Base-by-base conservation (phyloP, 1,284 basidiomycete genomes). In the Sparassis latifolia region DNA sequence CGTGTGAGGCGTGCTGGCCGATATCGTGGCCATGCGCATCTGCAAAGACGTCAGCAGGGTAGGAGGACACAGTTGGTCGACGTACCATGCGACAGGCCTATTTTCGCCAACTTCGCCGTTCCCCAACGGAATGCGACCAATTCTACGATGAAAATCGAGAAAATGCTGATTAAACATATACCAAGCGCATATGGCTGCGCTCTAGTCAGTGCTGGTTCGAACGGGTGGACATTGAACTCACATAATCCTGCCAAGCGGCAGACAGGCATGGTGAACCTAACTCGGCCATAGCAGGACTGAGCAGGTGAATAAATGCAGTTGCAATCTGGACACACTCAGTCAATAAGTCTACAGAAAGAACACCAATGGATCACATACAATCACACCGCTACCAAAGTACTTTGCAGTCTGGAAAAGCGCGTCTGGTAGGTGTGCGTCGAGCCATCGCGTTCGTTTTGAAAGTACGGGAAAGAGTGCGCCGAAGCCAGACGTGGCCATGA, bases 341-440 rank as follows among this genome's bases (percentile, higher is more conserved):
- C 20, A 20, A 20, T 20, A 20, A 20, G 20, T 20, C 20, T 20
- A 20, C 20, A 20, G 20, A 20, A 20, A 20, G 20, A 20, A 20
- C 20, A 20, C 20, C 20, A 20, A 20, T 20, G 20, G 20, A 20
- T 20, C 20, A 20, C 80, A 57, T 55, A 88, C 86, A 63, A 95
- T 94, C 53, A 95, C 89, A 31, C 92, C 92, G 5, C 91, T 93
- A 44, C 95, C 96, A 69, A 97, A 97, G 71, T 89, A 98, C 69
- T 96, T 97, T 31, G 89, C 87, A 64, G 96, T 93, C 43, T 93
- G 86, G 58, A 89, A 93, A 2, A 86, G 69, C 10, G 65, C 53
- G 46, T 73, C 76, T 2, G 91, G 90, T 2, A 94, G 75, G n/a
- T 47, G 57, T 2, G 48, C 38, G 52, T 68, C 71, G 12, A 88